Evolutionary conservation across 176 grass and related monocot species (phyloP).

Genomic region (Bromus sterilis): DNA sequence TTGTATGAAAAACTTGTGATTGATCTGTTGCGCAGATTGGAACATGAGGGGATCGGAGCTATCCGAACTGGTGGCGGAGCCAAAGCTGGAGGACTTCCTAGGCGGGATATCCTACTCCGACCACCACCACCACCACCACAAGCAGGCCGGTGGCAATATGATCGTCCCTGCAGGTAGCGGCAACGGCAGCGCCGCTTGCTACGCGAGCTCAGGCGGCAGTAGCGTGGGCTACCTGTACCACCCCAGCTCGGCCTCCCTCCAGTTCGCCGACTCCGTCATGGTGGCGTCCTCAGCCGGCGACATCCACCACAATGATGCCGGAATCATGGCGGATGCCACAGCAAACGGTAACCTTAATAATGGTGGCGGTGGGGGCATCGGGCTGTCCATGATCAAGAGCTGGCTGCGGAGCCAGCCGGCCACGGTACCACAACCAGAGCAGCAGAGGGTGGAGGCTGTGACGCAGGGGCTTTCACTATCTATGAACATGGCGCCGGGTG

Average conservation of each 20-base stretch:
- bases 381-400: constrained; percentile 87
- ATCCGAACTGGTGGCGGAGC: constrained; percentile 70
- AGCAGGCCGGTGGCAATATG: neutral
- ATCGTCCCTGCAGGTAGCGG: constrained; percentile 17
- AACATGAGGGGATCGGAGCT: constrained; percentile 89
- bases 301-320: neutral
- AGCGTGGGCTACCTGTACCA: constrained; percentile 35
- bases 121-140: constrained; percentile 60
- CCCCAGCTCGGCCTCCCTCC: constrained; percentile 36
- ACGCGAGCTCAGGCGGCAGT: constrained; percentile 33
- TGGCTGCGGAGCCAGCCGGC: constrained; percentile 79
- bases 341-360: neutral
- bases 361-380: constrained; percentile 31
- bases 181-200: constrained; percentile 18
- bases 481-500: constrained; percentile 36
- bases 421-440: neutral
- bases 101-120: constrained; percentile 74
- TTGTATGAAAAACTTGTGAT: neutral
- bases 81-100: constrained; percentile 96
- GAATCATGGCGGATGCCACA: constrained; percentile 7
- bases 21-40: constrained; percentile 54
- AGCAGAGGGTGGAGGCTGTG: neutral
- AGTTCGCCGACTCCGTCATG: constrained; percentile 49
- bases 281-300: constrained; percentile 5
- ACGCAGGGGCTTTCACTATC: constrained; percentile 55